Conservation (phyloP, 306 rosid genomes). For the Prunus mume region DNA sequence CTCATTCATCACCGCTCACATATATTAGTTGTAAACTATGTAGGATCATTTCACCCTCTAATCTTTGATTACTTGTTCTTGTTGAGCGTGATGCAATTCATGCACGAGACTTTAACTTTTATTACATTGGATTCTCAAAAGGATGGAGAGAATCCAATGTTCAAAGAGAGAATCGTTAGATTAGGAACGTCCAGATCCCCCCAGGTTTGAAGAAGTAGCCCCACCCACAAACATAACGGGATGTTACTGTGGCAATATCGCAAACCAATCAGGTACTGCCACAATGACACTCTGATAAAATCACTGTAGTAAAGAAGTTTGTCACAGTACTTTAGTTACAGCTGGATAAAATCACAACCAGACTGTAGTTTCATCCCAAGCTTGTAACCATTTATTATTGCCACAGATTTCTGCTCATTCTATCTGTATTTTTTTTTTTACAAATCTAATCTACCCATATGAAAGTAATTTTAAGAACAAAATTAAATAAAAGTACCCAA, state of each 20-base stretch:
- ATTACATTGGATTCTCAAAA: slow-evolving; percentile 24
- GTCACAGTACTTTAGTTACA: too few relatives aligned
- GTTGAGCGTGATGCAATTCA: slow-evolving; percentile 25
- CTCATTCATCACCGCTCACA: background rate
- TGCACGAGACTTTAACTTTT: slow-evolving; percentile 38
- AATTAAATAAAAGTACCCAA: background rate
- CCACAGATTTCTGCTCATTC: background rate
- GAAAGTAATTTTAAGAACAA: background rate
- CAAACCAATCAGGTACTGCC: too few relatives aligned
- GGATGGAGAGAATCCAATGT: slow-evolving; percentile 56
- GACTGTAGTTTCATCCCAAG: too few relatives aligned
- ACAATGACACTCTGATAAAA: too few relatives aligned
- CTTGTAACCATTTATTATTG: too few relatives aligned
- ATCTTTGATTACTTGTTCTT: slow-evolving; percentile 24
- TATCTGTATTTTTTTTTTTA: background rate
- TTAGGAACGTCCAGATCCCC: background rate
- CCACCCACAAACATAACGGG: too few relatives aligned
- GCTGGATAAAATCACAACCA: too few relatives aligned
- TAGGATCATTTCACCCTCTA: background rate
- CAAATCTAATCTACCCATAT: background rate
- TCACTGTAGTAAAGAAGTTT: too few relatives aligned
- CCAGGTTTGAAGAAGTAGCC: background rate
- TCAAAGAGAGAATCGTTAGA: slow-evolving; percentile 29
- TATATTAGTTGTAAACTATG: background rate
- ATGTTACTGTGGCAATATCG: too few relatives aligned